phyloP scores from a whole-genome alignment of 257 asterid species.

The Apocynum venetum region DNA sequence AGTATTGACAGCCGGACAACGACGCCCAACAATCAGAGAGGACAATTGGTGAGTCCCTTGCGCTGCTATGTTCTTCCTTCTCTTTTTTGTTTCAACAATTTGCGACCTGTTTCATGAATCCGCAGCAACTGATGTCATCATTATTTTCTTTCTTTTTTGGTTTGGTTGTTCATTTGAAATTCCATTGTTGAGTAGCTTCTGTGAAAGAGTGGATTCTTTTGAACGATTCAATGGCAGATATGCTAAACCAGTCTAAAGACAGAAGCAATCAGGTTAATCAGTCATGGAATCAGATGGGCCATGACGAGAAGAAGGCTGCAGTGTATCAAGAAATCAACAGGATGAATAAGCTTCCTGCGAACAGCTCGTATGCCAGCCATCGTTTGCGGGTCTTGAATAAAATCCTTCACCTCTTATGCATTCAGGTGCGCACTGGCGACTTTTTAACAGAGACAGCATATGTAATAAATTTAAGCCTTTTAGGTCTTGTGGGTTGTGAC shows the following conservation, averaged over 20 bases:
- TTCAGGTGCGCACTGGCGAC: slow-evolving; percentile 40
- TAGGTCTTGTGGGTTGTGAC: neutral
- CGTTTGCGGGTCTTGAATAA: slow-evolving; percentile 68
- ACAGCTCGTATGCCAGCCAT: slow-evolving; percentile 63
- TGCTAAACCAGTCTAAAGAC: slow-evolving; percentile 23
- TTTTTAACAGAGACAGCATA: neutral
- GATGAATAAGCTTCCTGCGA: slow-evolving; percentile 51
- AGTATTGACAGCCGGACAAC: neutral
- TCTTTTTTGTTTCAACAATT: neutral
- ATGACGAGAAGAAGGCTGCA: slow-evolving; percentile 44
- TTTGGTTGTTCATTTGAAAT: neutral
- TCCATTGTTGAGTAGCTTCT: neutral
- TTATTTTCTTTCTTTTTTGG: neutral
- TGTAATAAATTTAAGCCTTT: neutral
- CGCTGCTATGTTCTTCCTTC: neutral
- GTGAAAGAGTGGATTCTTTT: slow-evolving; percentile 18
- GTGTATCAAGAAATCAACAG: slow-evolving; percentile 50
- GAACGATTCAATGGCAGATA: slow-evolving; percentile 9
- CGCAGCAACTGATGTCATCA: neutral
- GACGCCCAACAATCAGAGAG: neutral
- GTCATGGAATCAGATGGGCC: slow-evolving; percentile 28
- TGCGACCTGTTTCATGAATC: neutral
- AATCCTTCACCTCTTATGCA: slow-evolving; percentile 52
- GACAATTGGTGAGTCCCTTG: neutral
- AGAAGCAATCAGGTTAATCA: slow-evolving; percentile 20